Conservation (phyloP, 345 rosid genomes). For the Erucastrum elatum region DNA sequence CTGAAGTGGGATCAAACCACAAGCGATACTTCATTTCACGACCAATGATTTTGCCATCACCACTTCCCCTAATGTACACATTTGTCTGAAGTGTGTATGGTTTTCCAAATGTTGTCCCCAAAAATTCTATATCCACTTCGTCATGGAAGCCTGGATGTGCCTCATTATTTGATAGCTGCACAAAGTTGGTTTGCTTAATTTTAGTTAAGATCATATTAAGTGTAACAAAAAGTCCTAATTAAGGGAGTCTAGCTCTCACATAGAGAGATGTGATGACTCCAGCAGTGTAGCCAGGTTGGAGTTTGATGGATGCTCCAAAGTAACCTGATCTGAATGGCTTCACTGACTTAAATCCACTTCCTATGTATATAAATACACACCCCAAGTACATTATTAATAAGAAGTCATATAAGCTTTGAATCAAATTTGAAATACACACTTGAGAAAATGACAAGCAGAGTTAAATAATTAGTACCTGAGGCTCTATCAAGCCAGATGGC, state of each 20-base stretch:
- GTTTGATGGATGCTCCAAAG: conserved; percentile 81
- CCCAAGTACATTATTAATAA: not conserved
- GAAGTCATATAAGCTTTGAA: not conserved
- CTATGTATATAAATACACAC: conserved; percentile 23
- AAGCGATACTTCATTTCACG: conserved; percentile 88
- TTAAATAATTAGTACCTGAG: conserved; percentile 52
- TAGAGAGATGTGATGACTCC: conserved; percentile 94
- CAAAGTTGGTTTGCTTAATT: not conserved
- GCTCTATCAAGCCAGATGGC: conserved; percentile 87
- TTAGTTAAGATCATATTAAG: not conserved
- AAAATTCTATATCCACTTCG: conserved; percentile 58
- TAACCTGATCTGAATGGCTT: conserved; percentile 82
- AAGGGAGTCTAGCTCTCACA: conserved; percentile 49
- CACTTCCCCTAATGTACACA: conserved; percentile 93
- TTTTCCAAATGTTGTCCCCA: conserved; percentile 72
- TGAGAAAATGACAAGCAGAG: not conserved
- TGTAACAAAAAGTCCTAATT: not conserved
- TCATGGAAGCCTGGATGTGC: conserved; percentile 89
- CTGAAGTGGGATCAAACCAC: conserved; percentile 89
- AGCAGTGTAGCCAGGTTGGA: conserved; percentile 92
- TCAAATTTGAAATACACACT: not conserved
- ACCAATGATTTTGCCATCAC: conserved; percentile 84
- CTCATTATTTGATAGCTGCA: conserved; percentile 81
- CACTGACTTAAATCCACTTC: conserved; percentile 94
- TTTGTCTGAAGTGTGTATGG: conserved; percentile 93